Evolutionary conservation across 352 stramenopile species (phyloP).

Genomic region (Phytophthora ohioensis): DNA sequence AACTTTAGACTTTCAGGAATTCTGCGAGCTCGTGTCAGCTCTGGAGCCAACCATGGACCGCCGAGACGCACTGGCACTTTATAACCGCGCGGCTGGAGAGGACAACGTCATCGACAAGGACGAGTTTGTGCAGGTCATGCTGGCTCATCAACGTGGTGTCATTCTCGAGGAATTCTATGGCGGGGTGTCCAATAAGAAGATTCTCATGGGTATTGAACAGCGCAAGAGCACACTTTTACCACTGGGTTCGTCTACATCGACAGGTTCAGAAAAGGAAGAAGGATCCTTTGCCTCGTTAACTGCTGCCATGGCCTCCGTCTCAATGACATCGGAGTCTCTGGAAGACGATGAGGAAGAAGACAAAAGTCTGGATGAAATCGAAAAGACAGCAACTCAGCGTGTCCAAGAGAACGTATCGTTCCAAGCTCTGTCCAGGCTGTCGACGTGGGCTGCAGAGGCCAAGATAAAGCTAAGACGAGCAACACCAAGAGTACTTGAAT

Average conservation of each 20-base stretch:
- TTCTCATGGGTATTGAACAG: conserved; percentile 55
- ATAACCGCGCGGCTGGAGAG: conserved; percentile 70
- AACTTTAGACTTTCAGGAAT: conserved; percentile 77
- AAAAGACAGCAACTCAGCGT: conserved; percentile 24
- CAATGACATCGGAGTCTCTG: conserved; percentile 20
- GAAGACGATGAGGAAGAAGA: conserved; percentile 49
- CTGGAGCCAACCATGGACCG: conserved; percentile 75
- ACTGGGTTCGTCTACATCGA: conserved; percentile 9
- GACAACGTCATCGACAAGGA: conserved; percentile 86
- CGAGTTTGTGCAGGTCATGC: conserved; percentile 81
- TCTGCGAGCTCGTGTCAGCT: conserved; percentile 68
- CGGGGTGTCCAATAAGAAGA: conserved; percentile 63
- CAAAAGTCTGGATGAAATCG: conserved; percentile 11
- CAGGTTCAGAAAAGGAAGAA: conserved; percentile 57
- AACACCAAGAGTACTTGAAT: conserved; percentile 1
- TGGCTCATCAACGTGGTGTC: conserved; percentile 69
- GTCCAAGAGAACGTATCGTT: conserved; percentile 72
- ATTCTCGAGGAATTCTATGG: conserved; percentile 76
- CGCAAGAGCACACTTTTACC: conserved; percentile 51
- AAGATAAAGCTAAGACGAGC: conserved; percentile 54
- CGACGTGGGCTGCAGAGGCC: conserved; percentile 62
- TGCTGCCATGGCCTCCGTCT: conserved; percentile 53
- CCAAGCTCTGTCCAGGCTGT: conserved; percentile 64
- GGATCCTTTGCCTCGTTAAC: conserved; percentile 66
- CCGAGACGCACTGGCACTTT: conserved; percentile 63